These are phyloP conservation scores for Berkeleyomyces basicola DNA, from an alignment of 2,329 filamentous ascomycete species.

Conservation along the genomic window DNA sequence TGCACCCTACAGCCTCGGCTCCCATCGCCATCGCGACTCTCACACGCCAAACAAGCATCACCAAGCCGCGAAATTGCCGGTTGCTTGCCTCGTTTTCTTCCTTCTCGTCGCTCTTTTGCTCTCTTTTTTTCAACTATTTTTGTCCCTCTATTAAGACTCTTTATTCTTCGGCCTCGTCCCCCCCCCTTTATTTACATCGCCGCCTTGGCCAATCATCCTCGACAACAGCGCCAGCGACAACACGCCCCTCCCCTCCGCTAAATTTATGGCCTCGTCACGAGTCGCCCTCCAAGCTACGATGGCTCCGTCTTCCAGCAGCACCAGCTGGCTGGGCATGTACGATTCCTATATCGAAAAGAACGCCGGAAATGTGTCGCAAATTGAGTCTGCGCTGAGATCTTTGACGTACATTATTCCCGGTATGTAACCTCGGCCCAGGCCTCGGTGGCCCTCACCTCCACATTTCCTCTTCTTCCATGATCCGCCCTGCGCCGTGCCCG, in stretches of 20 bases:
- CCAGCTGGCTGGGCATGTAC: conserved; percentile 50
- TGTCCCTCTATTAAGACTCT: background rate
- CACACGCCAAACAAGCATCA: background rate
- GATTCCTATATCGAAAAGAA: conserved; percentile 91
- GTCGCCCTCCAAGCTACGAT: background rate
- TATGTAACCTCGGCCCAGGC: conserved; percentile 17
- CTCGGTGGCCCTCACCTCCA: too few relatives aligned
- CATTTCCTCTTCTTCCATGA: too few relatives aligned
- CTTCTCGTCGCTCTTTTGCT: background rate
- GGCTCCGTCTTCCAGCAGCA: background rate
- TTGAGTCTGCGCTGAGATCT: conserved; percentile 82
- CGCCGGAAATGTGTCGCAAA: conserved; percentile 79
- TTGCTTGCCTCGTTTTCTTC: background rate
- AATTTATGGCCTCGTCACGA: background rate
- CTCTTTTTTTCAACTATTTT: background rate
- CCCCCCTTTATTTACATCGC: background rate
- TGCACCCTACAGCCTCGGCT: conserved; percentile 6
- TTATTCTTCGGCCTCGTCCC: background rate
- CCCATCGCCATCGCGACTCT: conserved; percentile 3
- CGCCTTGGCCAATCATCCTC: background rate
- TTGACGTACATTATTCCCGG: conserved; percentile 92
- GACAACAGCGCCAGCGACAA: background rate
- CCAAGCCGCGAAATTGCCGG: background rate
- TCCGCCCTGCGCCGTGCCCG: too few relatives aligned
- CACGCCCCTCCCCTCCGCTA: too few relatives aligned